Conservation (phyloP, 768 basidiomycete genomes). For the Neoboletus brunneissimus region DNA sequence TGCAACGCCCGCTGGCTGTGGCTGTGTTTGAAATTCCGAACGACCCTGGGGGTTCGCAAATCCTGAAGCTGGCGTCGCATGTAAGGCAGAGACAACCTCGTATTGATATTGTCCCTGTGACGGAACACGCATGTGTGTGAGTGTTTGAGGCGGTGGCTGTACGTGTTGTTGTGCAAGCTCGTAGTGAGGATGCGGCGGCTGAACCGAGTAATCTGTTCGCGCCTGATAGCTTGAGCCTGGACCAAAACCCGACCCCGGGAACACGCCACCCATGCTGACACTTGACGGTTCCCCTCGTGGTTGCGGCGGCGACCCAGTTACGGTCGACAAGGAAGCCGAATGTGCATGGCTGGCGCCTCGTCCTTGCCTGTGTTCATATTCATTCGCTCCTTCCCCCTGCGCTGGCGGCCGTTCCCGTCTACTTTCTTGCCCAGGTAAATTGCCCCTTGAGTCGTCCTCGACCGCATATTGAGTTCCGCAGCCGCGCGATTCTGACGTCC, state of each 20-base stretch:
- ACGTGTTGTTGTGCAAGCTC: slow-evolving; percentile 10
- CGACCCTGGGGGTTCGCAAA: neutral
- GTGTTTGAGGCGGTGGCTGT: slow-evolving; percentile 5
- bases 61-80: neutral
- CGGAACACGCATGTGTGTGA: neutral
- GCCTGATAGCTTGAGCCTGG: neutral
- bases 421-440: slow-evolving; percentile 1
- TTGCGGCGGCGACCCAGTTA: slow-evolving; percentile 19
- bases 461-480: neutral
- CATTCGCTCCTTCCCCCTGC: neutral
- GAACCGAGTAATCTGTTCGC: slow-evolving; percentile 3
- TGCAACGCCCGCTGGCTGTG: neutral
- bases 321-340: slow-evolving; percentile 27
- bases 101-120: slow-evolving; percentile 13
- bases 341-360: slow-evolving; percentile 12
- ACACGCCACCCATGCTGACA: neutral
- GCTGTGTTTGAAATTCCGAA: neutral
- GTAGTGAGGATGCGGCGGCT: neutral
- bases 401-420: neutral
- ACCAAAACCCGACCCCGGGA: neutral
- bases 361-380: neutral
- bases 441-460: neutral
- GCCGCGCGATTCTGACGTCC: neutral
- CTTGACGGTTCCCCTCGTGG: neutral
- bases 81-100: neutral